Evolutionary conservation across 192 early-diverging fungal species (phyloP).

Genomic region (Gaertneriomyces sp.): DNA sequence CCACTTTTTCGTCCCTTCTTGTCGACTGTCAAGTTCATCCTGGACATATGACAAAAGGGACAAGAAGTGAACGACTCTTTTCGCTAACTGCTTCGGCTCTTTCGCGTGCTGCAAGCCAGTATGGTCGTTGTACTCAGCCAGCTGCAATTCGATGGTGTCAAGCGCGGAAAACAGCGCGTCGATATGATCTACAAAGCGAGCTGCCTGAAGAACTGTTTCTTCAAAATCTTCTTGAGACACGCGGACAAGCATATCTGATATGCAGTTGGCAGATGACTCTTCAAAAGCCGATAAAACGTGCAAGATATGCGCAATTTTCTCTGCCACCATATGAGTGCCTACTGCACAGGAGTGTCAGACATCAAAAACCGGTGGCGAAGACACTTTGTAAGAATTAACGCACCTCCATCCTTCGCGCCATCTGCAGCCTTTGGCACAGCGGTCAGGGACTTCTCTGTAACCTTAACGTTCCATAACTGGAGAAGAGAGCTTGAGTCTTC

Average conservation of each 20-base stretch:
- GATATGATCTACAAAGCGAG: conserved; percentile 85
- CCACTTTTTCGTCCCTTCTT: conserved; percentile 71
- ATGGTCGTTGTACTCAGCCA: conserved; percentile 62
- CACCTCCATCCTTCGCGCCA: conserved; percentile 3
- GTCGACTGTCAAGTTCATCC: conserved; percentile 44
- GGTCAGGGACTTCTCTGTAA: background rate
- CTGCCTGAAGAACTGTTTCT: conserved; percentile 77
- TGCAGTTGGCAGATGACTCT: conserved; percentile 92
- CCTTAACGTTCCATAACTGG: conserved; percentile 45
- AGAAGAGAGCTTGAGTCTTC: background rate
- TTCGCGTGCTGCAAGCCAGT: conserved; percentile 52
- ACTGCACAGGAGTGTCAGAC: too few species aligned
- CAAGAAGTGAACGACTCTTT: conserved; percentile 93
- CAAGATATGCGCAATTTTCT: conserved; percentile 87
- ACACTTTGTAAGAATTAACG: background rate
- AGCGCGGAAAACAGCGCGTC: conserved; percentile 87
- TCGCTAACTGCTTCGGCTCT: conserved; percentile 94
- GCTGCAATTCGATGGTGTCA: conserved; percentile 76
- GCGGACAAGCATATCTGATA: conserved; percentile 90
- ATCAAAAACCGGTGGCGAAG: too few species aligned
- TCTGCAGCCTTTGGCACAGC: conserved; percentile 21
- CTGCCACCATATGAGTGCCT: conserved; percentile 25
- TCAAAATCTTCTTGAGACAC: conserved; percentile 81
- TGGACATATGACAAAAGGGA: conserved; percentile 75
- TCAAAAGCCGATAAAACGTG: conserved; percentile 91